Percentiles rank a stretch among this genome's conserved stretches.
Conservation (phyloP, 768 basidiomycete genomes). For the Clathrus columnatus region DNA sequence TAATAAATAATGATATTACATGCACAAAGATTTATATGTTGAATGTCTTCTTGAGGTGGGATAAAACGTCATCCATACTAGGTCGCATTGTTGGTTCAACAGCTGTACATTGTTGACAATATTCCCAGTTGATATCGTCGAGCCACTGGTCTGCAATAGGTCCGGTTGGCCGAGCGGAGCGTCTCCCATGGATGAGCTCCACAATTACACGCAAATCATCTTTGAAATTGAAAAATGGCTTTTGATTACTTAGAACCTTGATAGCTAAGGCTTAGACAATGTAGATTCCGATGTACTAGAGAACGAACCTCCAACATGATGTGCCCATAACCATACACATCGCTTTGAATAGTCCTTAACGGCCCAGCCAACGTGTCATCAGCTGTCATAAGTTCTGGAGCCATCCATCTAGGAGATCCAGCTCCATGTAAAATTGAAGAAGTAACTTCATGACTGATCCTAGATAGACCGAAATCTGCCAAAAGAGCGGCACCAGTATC, state of each 20-base stretch:
- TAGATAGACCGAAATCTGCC: slow-evolving; percentile 40
- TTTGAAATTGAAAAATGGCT: slow-evolving; percentile 5
- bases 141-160: slow-evolving; percentile 1
- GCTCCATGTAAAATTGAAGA: slow-evolving; percentile 20
- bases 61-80: neutral
- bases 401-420: slow-evolving; percentile 24
- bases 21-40: neutral
- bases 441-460: slow-evolving; percentile 15
- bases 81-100: slow-evolving; percentile 1
- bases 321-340: slow-evolving; percentile 9
- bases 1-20: too few species aligned
- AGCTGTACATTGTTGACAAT: slow-evolving; percentile 5
- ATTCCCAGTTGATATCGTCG: slow-evolving; percentile 3
- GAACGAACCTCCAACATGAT: slow-evolving; percentile 8
- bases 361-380: neutral
- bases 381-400: slow-evolving; percentile 23
- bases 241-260: slow-evolving; percentile 1
- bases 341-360: neutral
- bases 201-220: slow-evolving; percentile 10
- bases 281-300: neutral
- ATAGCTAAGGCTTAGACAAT: neutral
- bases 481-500: slow-evolving; percentile 34
- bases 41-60: neutral
- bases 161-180: slow-evolving; percentile 1
- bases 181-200: slow-evolving; percentile 2